Base-by-base conservation (phyloP, 2,329 filamentous ascomycete genomes). In the Chalaropsis thielavioides region DNA sequence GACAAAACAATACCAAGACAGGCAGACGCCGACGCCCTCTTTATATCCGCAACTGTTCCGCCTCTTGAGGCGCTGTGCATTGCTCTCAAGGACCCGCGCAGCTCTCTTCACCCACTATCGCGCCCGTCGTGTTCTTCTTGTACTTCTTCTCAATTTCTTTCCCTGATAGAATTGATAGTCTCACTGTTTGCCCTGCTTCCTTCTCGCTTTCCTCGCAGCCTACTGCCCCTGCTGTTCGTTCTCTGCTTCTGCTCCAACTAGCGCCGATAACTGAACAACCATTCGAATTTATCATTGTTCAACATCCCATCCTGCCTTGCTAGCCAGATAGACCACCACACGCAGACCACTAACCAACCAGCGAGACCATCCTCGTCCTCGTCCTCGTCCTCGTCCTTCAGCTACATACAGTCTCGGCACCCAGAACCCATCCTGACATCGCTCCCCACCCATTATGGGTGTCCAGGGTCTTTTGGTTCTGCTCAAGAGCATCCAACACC, bases 401-500 rank as follows among this genome's bases (percentile, higher is more conserved):
- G n/a, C 13, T 56, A 3, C 31, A 31, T 31, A 31, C 6, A 31
- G 6, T 17, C 22, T 2, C 22, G 22, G 7, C 27, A 17, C 31
- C 51, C 2, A 56, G 13, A 19, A 6, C 27, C 24, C 5, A 27
- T 31, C 17, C 7, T n/a, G 10, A 3, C 17, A 10, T 54, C 54
- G 43, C 59, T 60, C 54, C 27, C 46, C 40, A 44, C 41, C 65
- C 40, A 64, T 17, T 51, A 69, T 69, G 68, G 68, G 68, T 64
- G 67, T 69, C 44, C 49, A 64, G 40, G 68, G 68, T 56, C 83
- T 99, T 64, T 81, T 97, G 41, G 90, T 90, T 44, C 81, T 97
- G 67, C 84, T 99, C 68, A 97, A 97, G 76, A 97, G 94, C 58
- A 97, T 99, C 64, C 94, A 99, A 67, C 91, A 89, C 72, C 88